Conservation (phyloP, 2,329 filamentous ascomycete genomes). For the Diaporthe velutina region DNA sequence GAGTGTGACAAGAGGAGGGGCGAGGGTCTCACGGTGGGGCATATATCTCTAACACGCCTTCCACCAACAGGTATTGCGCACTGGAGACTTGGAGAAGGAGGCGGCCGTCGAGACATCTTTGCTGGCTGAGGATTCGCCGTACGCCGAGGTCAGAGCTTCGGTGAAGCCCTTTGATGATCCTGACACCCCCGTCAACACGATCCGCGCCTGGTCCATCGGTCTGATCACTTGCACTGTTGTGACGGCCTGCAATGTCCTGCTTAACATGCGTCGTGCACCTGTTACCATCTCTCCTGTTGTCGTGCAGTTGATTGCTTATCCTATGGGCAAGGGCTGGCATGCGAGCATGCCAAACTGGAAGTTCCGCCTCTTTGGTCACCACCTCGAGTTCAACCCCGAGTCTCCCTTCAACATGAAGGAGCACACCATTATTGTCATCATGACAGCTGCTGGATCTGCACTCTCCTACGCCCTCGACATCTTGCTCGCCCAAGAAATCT, state of each 20-base stretch:
- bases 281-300: slow-evolving; percentile 67
- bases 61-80: slow-evolving; percentile 24
- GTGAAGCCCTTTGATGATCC: slow-evolving; percentile 61
- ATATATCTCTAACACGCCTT: background rate
- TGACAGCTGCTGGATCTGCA: slow-evolving; percentile 54
- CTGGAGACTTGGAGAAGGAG: slow-evolving; percentile 35
- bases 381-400: slow-evolving; percentile 54
- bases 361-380: slow-evolving; percentile 49
- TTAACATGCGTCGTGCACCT: slow-evolving; percentile 62
- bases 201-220: slow-evolving; percentile 72
- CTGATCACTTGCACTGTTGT: slow-evolving; percentile 69
- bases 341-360: slow-evolving; percentile 47
- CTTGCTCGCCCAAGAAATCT: slow-evolving; percentile 57
- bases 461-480: slow-evolving; percentile 55
- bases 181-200: slow-evolving; percentile 67
- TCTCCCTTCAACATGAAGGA: slow-evolving; percentile 60
- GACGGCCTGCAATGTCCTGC: slow-evolving; percentile 68
- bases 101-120: slow-evolving; percentile 56
- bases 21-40: background rate
- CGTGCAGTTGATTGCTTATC: slow-evolving; percentile 68
- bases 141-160: slow-evolving; percentile 63
- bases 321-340: slow-evolving; percentile 50
- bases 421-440: slow-evolving; percentile 62
- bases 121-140: slow-evolving; percentile 68
- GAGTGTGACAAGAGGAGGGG: slow-evolving; percentile 58